Base-by-base conservation (phyloP, 495 filamentous ascomycete species). In the Aspergillus hancockii region DNA sequence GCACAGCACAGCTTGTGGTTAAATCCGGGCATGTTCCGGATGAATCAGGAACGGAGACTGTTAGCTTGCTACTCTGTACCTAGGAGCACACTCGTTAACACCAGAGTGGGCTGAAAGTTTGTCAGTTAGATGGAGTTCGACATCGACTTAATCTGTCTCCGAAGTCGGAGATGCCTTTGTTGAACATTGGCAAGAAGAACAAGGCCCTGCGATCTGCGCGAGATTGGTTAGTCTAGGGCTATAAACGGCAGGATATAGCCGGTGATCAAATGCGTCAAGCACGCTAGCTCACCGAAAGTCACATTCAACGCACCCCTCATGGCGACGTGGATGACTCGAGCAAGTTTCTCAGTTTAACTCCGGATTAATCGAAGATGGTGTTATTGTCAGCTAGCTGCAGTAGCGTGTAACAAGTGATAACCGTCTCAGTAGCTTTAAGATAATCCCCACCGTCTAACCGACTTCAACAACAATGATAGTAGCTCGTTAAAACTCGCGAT, bases 121-220 rank as follows among this genome's bases (percentile, higher is more conserved):
- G 43, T 23, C 19, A 19, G 41, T 21, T 45, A 47, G 19, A 47
- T 23, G 19, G 19, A 47, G 8, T 47, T 23, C 19, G 19, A 14
- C 41, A 45, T 18, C 14, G 19, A 23, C 19, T 22, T 47, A 47
- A 6, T 14, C 43, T 47, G 43, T n/a, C 43, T 47, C 43, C 43
- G 43, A 47, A 18, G n/a, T 49, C 54, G 43, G 55, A 49, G 55
- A 47, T 34, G 22, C 18, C 21, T 13, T 14, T 22, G 43, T 18
- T 23, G 7, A 47, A 10, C 3, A n/a, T 23, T 47, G 19, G 12
- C 19, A 10, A 43, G 25, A 45, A 32, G 45, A 32, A 32, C 12
- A 40, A 21, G 34, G 43, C 41, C 43, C 43, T 56, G 43, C n/a
- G 54, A 56, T 56, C 54, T 56, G 43, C 54, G 30, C 28, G 7